These are phyloP conservation scores for Lyophyllum shimeji DNA, from an alignment of 768 basidiomycete species.

Conservation along the genomic window DNA sequence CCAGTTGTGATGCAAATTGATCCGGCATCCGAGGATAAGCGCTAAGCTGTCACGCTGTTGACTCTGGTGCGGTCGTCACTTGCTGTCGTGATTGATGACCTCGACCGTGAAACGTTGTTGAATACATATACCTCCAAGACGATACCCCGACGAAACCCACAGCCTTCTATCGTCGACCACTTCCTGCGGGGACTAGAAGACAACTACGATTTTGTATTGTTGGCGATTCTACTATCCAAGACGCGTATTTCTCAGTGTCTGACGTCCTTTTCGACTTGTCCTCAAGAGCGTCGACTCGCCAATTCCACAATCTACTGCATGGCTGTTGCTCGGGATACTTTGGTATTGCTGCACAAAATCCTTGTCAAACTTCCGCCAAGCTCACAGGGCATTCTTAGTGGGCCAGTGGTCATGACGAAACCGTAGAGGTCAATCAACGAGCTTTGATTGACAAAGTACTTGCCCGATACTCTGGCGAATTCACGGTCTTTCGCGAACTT, in stretches of 20 bases:
- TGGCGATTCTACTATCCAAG: background rate
- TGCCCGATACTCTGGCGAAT: slow-evolving; percentile 93
- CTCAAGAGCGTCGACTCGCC: background rate
- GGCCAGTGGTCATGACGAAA: slow-evolving; percentile 69
- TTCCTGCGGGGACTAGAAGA: too few relatives aligned
- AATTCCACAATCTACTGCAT: slow-evolving; percentile 6
- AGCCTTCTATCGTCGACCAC: too few relatives aligned
- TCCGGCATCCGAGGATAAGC: too few relatives aligned
- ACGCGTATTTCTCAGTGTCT: background rate
- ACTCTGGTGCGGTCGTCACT: background rate
- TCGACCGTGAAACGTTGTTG: background rate
- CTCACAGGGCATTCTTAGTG: slow-evolving; percentile 31
- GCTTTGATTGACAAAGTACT: slow-evolving; percentile 98
- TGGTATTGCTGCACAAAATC: slow-evolving; percentile 17
- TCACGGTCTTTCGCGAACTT: slow-evolving; percentile 82
- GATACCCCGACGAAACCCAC: background rate
- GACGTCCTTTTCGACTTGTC: background rate
- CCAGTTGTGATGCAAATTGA: too few relatives aligned
- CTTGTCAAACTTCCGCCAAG: background rate
- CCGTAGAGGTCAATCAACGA: slow-evolving; percentile 91
- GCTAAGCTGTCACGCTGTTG: background rate
- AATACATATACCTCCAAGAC: background rate
- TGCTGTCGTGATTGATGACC: background rate
- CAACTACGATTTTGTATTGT: too few relatives aligned
- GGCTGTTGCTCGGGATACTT: slow-evolving; percentile 25